Evolutionary conservation across 768 basidiomycete genomes (phyloP).

Genomic region (Saitozyma podzolica): DNA sequence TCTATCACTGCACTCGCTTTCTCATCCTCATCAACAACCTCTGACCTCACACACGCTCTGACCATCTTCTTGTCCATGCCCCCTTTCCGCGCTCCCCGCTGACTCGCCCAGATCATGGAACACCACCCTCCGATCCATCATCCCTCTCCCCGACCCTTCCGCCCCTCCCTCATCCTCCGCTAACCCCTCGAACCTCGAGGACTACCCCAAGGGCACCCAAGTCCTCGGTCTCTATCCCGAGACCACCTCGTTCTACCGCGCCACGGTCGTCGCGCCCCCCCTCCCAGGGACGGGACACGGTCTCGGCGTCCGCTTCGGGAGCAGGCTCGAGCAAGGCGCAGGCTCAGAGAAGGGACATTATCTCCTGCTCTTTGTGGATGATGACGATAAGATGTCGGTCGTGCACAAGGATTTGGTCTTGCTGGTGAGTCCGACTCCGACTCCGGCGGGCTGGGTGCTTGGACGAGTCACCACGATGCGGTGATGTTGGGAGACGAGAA

Average conservation of each 20-base stretch:
- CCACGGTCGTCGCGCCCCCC: conserved; percentile 45
- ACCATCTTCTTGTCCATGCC: background rate
- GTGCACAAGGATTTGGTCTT: conserved; percentile 25
- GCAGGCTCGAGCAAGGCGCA: conserved; percentile 15
- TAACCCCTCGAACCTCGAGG: conserved; percentile 49
- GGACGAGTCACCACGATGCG: too few species aligned
- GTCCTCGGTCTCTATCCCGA: conserved; percentile 56
- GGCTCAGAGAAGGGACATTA: conserved; percentile 20
- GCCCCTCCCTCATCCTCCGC: conserved; percentile 38
- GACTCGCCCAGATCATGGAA: conserved; percentile 42
- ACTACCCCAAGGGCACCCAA: conserved; percentile 41
- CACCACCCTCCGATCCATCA: conserved; percentile 53
- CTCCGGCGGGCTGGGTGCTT: too few species aligned
- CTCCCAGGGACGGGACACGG: conserved; percentile 30
- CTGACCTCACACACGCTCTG: too few species aligned
- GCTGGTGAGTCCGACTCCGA: conserved; percentile 15
- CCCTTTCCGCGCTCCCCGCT: background rate
- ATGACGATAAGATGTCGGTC: conserved; percentile 19
- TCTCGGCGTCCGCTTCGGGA: conserved; percentile 18
- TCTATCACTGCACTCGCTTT: too few species aligned
- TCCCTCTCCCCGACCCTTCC: conserved; percentile 54
- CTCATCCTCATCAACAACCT: too few species aligned
- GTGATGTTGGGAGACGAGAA: too few species aligned
- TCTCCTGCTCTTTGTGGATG: conserved; percentile 33
- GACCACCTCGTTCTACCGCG: conserved; percentile 55